Conservation (phyloP, 768 basidiomycete genomes). For the Lactifluus rugatus region DNA sequence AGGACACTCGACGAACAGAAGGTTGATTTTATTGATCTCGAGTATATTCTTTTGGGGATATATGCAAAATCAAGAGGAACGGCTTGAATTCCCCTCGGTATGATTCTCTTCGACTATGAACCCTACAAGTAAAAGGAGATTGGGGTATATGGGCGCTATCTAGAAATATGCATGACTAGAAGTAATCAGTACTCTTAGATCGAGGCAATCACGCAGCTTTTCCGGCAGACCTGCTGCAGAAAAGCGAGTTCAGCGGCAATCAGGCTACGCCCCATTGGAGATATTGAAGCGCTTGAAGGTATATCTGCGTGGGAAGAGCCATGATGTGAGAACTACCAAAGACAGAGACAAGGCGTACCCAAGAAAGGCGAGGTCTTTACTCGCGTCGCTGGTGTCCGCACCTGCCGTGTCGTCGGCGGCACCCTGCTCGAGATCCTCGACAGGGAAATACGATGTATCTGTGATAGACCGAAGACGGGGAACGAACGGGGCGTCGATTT, state of each 20-base stretch:
- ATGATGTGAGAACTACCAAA: neutral
- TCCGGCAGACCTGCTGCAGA: slow-evolving; percentile 17
- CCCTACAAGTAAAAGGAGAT: slow-evolving; percentile 6
- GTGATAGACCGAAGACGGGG: slow-evolving; percentile 88
- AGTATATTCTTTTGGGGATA: neutral
- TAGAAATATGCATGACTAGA: slow-evolving; percentile 12
- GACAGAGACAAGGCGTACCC: slow-evolving; percentile 30
- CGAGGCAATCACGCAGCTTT: neutral
- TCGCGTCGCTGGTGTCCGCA: slow-evolving; percentile 32
- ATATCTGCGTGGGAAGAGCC: slow-evolving; percentile 38
- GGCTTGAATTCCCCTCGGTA: neutral
- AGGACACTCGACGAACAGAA: neutral
- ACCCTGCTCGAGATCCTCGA: slow-evolving; percentile 77
- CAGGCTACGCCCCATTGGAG: slow-evolving; percentile 45
- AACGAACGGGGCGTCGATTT: slow-evolving; percentile 93
- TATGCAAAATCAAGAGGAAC: neutral
- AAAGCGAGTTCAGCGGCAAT: neutral
- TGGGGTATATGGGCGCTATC: slow-evolving; percentile 15
- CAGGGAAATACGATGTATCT: slow-evolving; percentile 98
- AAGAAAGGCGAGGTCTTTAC: slow-evolving; percentile 51
- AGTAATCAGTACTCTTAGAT: slow-evolving; percentile 14
- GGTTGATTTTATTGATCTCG: neutral
- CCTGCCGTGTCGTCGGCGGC: slow-evolving; percentile 39
- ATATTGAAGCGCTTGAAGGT: slow-evolving; percentile 72
- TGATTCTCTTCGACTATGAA: slow-evolving; percentile 3